Conservation (phyloP, 495 filamentous ascomycete genomes). For the Aspergillus panamensis region DNA sequence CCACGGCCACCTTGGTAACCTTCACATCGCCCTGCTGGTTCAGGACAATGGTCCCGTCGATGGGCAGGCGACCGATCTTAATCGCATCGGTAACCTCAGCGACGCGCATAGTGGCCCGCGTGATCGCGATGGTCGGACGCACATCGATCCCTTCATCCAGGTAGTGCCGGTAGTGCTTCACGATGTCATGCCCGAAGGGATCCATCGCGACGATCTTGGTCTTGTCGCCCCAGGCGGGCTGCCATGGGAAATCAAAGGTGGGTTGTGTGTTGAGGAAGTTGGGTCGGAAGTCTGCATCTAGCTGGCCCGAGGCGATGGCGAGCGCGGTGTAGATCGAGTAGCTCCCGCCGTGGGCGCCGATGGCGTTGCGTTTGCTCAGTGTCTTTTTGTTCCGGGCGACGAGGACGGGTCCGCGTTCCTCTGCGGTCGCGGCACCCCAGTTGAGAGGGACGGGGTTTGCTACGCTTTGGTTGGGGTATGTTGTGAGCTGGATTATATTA, state of each 20-base stretch:
- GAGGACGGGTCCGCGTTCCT: constrained; percentile 71
- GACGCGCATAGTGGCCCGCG: constrained; percentile 86
- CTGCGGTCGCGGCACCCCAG: constrained; percentile 71
- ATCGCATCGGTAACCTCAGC: constrained; percentile 84
- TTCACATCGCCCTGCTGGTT: constrained; percentile 72
- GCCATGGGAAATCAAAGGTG: constrained; percentile 73
- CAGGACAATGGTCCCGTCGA: constrained; percentile 83
- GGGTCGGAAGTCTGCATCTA: constrained; percentile 72
- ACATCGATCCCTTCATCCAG: constrained; percentile 69
- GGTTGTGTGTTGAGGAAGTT: constrained; percentile 91
- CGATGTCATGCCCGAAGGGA: constrained; percentile 69
- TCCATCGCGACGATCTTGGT: constrained; percentile 95
- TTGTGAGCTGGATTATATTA: constrained; percentile 48
- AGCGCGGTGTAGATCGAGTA: constrained; percentile 89
- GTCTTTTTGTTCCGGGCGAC: constrained; percentile 68
- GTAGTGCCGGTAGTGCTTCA: constrained; percentile 20
- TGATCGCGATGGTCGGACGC: constrained; percentile 83
- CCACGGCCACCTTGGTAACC: constrained; percentile 88
- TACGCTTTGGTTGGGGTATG: constrained; percentile 82
- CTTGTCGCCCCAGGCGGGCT: constrained; percentile 76
- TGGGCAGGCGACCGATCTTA: constrained; percentile 63
- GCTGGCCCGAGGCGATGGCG: constrained; percentile 78
- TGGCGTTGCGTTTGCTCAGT: constrained; percentile 74
- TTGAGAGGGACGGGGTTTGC: constrained; percentile 77
- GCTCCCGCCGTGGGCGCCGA: constrained; percentile 80